Evolutionary conservation across 441 rosid genomes (phyloP), one percentile per base, ranked within the genome.

Genomic region (Adansonia grandidieri): DNA sequence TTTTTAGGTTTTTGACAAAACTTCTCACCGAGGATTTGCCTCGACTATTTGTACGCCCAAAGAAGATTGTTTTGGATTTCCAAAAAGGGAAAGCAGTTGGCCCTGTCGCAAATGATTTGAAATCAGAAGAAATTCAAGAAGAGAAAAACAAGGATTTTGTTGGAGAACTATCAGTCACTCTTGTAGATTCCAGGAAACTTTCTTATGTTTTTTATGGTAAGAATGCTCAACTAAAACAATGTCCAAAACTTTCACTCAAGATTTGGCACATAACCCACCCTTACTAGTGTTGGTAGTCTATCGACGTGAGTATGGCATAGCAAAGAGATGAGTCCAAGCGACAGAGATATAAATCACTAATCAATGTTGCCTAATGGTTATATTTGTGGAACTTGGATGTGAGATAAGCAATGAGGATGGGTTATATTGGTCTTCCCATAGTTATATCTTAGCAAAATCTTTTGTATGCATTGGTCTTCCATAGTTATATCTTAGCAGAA

Each of bases 11-110:
- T 87, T 89, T 96, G 91, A 94, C 83, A 69, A 94, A 96, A 81
- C 93, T 94, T 84, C 93, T 94, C 66, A 96, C 98, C 47, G 97
- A 84, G 86, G 98, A 96, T 87, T 82, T 94, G 90, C 99, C 99
- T 75, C 87, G 84, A 72, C 79, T 94, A 76, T 96, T 96, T 88
- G 98, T 94, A 73, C 97, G 97, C 47, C 99, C 99, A 75, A 94
- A 92, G 88, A 94, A 92, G 89, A 96, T 94, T 78, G 98, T 96
- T 78, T 86, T 96, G 88, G 99, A 96, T 89, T 96, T 94, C 80
- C 93, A 92, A 73, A 91, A 92, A 79, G 99, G 97, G 74, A 90
- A 88, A 84, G 95, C 98, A 63, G 99, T 96, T 81, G 98, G 97
- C 22, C 98, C 97, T 42, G 80, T 91, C 64, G 75, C 88, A 76